A percentile compares a stretch with the other conserved stretches of the same genome.
Conservation (phyloP, 345 rosid genomes). For the Linum trigynum region DNA sequence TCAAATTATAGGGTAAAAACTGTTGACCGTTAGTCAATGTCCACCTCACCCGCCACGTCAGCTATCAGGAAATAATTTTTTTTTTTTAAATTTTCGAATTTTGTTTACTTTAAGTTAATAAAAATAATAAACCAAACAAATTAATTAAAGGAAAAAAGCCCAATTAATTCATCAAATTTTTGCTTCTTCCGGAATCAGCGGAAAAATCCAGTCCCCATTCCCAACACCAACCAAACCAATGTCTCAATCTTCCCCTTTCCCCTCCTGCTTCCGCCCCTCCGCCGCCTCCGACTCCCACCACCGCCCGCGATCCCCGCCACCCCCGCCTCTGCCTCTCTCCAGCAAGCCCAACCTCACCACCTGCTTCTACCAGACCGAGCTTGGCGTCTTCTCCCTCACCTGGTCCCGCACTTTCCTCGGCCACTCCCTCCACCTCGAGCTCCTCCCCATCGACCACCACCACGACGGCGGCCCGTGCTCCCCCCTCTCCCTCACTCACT, state of each 20-base stretch:
- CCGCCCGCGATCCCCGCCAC: conserved; percentile 18
- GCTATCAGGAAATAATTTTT: too few species aligned
- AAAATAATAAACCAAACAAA: too few species aligned
- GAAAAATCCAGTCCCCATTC: too few species aligned
- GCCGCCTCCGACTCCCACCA: conserved; percentile 9
- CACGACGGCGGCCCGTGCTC: conserved; percentile 19
- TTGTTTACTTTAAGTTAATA: too few species aligned
- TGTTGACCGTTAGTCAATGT: too few species aligned
- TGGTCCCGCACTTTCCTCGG: conserved; percentile 75
- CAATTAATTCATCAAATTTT: too few species aligned
- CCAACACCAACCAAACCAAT: conserved; percentile 18
- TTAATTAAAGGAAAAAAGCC: too few species aligned
- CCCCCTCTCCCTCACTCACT: conserved; percentile 33
- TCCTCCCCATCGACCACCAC: conserved; percentile 41
- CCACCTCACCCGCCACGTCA: too few species aligned
- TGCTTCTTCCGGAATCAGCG: too few species aligned
- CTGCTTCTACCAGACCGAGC: conserved; percentile 62
- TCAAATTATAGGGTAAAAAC: too few species aligned
- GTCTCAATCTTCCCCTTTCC: conserved; percentile 43
- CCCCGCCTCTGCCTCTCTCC: conserved; percentile 19
- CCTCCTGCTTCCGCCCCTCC: conserved; percentile 42
- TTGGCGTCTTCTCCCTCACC: conserved; percentile 78
- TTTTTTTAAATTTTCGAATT: too few species aligned
- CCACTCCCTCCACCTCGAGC: conserved; percentile 67
- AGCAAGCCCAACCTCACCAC: conserved; percentile 55